phyloP scores from a whole-genome alignment of 441 rosid genomes.

The Breynia disticha region DNA sequence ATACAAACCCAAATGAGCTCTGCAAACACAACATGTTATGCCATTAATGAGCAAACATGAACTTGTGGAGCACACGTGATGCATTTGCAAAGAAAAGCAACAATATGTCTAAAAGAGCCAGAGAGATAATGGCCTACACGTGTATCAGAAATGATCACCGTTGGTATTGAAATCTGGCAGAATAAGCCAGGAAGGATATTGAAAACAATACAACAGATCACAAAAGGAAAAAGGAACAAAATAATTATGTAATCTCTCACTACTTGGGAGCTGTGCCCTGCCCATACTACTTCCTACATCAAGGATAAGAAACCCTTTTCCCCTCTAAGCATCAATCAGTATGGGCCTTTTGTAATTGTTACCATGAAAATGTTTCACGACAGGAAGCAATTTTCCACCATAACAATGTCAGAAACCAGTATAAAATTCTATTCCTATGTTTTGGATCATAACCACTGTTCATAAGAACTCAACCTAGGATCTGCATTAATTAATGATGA shows the following conservation, averaged over 20 bases:
- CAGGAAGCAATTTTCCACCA: slow-evolving; percentile 28
- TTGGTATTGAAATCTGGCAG: slow-evolving; percentile 14
- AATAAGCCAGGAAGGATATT: slow-evolving; percentile 12
- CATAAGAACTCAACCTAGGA: neutral
- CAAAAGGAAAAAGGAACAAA: no score
- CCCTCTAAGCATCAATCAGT: slow-evolving; percentile 16
- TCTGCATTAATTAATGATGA: no score
- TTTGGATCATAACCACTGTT: slow-evolving; percentile 4
- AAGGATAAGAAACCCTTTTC: slow-evolving; percentile 29
- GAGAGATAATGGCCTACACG: no score
- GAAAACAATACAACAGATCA: slow-evolving; percentile 15
- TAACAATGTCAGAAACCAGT: slow-evolving; percentile 3
- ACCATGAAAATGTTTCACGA: slow-evolving; percentile 27
- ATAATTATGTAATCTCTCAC: slow-evolving; percentile 13
- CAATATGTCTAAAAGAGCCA: no score
- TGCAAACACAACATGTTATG: no score
- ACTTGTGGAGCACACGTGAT: neutral
- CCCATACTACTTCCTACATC: slow-evolving; percentile 30
- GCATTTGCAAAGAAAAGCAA: slow-evolving; percentile 6
- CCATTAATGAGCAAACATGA: neutral
- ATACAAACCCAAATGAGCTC: no score
- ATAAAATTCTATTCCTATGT: slow-evolving; percentile 1
- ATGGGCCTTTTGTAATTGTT: slow-evolving; percentile 5
- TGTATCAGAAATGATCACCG: no score
- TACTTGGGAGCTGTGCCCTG: slow-evolving; percentile 24